Evolutionary conservation across 306 rosid species (phyloP).

Genomic region (Pyrus communis): DNA sequence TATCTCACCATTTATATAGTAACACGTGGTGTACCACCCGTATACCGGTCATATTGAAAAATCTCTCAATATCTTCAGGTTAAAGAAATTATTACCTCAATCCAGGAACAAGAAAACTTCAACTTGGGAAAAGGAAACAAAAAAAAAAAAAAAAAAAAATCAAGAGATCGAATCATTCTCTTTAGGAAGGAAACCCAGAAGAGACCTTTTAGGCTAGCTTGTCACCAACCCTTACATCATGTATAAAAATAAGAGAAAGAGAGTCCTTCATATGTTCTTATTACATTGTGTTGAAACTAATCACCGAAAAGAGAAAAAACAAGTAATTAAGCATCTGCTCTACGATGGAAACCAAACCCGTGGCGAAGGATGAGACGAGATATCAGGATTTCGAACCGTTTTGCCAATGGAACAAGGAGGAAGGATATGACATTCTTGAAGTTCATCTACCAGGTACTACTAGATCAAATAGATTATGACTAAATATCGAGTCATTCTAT

Average conservation of each 20-base stretch:
- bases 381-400: slow-evolving; percentile 28
- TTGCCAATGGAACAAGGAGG: slow-evolving; percentile 24
- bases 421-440: slow-evolving; percentile 27
- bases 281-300: background rate
- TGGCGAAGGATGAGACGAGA: background rate
- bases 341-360: slow-evolving; percentile 7
- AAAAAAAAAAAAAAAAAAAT: background rate
- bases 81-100: background rate
- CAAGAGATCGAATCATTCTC: background rate
- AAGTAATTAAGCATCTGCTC: background rate
- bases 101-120: background rate
- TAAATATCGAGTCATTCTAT: background rate
- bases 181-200: slow-evolving; percentile 12
- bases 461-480: background rate
- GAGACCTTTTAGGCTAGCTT: background rate
- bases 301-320: background rate
- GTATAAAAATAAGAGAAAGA: background rate
- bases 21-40: too few relatives aligned
- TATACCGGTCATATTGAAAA: too few relatives aligned
- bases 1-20: too few relatives aligned
- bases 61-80: background rate
- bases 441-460: slow-evolving; percentile 30
- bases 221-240: background rate
- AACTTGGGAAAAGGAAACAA: background rate
- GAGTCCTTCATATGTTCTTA: background rate